Evolutionary conservation across 805 yeast genomes (phyloP), one percentile per base, ranked within the genome.

Genomic region (Kodamaea leandrae): DNA sequence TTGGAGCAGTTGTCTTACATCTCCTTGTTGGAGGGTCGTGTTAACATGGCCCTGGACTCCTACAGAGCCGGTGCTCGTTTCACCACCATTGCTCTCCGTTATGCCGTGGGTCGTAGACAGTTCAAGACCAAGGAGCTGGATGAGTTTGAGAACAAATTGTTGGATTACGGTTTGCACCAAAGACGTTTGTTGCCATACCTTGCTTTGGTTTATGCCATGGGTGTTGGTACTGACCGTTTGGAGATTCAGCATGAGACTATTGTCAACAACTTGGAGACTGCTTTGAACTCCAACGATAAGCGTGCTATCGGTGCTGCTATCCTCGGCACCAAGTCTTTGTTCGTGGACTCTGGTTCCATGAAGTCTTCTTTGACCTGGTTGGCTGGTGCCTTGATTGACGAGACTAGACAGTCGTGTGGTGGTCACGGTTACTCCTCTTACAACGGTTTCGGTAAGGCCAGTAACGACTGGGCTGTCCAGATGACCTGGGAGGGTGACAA

Each of bases 401-500:
- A 70, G 51, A 44, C 63, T 27, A 63, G 75, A 53, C 75, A 70
- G 54, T 59, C 74, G 18, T 70, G 75, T 55, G 75, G 75, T 53
- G 75, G 75, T 39, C 74, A 64, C 50, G 75, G 75, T 45, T 70
- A 70, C 61, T 65, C 72, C 28, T 49, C 68, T 26, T 70, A 70
- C 58, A 60, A 60, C 45, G 74, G 74, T 17, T 70, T 70, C 42
- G 75, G 74, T 41, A 70, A 67, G 54, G 60, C 69, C 30, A 66
- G 60, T 44, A 67, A 64, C 33, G 75, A 70, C 43, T 70, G 74
- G 73, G 73, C 64, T 28, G 74, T 70, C 30, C 73, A 68, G 56
- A 66, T 73, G 56, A 70, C 75, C 21, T 70, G 75, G 75, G 75
- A 70, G 55, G 75, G 75, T 55, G 75, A 70, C 51, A 70, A 70